phyloP scores from a whole-genome alignment of 2,329 filamentous ascomycete genomes.

The Trichoderma koningii region DNA sequence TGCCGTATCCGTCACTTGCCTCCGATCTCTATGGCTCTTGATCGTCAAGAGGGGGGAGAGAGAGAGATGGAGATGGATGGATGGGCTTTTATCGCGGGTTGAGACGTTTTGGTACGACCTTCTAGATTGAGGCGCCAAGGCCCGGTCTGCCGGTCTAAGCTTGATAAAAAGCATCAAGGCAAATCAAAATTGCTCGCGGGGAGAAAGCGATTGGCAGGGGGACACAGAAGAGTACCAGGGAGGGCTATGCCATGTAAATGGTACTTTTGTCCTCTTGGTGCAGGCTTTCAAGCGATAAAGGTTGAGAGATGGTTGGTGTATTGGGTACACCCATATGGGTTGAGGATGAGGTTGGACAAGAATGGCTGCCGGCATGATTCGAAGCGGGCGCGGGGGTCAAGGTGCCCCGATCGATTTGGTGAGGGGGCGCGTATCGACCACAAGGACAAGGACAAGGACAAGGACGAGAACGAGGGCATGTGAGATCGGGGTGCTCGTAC shows the following conservation, averaged over 20 bases:
- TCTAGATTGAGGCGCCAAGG: constrained; percentile 20
- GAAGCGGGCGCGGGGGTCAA: constrained; percentile 8
- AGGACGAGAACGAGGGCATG: not conserved
- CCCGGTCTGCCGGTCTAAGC: constrained; percentile 10
- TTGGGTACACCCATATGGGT: too few species aligned
- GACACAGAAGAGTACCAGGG: too few species aligned
- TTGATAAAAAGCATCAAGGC: constrained; percentile 10
- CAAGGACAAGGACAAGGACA: not conserved
- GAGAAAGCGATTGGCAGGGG: too few species aligned
- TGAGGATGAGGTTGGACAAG: not conserved
- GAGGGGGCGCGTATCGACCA: not conserved
- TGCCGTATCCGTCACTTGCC: constrained; percentile 23
- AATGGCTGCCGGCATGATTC: not conserved
- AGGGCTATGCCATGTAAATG: too few species aligned
- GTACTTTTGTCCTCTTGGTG: too few species aligned
- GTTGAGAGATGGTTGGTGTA: too few species aligned
- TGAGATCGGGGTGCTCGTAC: too few species aligned
- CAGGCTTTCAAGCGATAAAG: too few species aligned
- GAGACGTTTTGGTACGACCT: not conserved
- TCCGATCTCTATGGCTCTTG: constrained; percentile 10
- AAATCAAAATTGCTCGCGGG: not conserved
- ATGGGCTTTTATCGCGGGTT: too few species aligned
- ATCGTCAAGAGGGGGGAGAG: not conserved
- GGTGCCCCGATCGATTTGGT: not conserved
- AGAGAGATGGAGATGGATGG: too few species aligned